phyloP scores from a whole-genome alignment of 208 protist genomes.

The Acanthamoeba triangularis region DNA sequence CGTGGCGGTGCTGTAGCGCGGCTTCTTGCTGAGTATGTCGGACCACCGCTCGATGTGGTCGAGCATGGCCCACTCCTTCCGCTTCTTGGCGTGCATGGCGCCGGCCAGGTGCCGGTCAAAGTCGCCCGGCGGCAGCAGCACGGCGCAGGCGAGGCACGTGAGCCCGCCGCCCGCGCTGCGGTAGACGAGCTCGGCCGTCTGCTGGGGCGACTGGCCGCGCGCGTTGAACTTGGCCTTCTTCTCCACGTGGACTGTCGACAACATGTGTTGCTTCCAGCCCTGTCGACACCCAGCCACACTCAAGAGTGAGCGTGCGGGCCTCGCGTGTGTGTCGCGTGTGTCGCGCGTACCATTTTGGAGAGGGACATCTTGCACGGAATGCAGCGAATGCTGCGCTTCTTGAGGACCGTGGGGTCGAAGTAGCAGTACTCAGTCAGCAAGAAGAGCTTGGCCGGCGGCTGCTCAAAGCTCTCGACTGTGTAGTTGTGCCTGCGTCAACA shows the following conservation, averaged over 20 bases:
- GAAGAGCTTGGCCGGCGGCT: slow-evolving; percentile 30
- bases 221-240: slow-evolving; percentile 37
- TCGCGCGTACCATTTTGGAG: slow-evolving; percentile 5
- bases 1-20: slow-evolving; percentile 33
- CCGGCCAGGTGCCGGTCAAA: not conserved
- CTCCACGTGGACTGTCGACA: not conserved
- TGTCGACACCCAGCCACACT: not conserved
- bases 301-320: not conserved
- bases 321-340: not conserved
- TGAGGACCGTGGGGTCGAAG: slow-evolving; percentile 46
- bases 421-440: slow-evolving; percentile 23
- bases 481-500: not conserved
- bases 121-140: slow-evolving; percentile 2
- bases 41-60: slow-evolving; percentile 53
- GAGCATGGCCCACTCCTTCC: slow-evolving; percentile 11
- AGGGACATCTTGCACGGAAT: slow-evolving; percentile 40
- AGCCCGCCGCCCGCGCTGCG: not conserved
- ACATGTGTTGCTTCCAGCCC: slow-evolving; percentile 2
- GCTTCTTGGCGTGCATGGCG: not conserved
- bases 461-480: not conserved
- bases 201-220: not conserved
- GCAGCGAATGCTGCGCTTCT: slow-evolving; percentile 31
- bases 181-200: not conserved
- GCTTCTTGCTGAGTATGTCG: slow-evolving; percentile 53
- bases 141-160: slow-evolving; percentile 28